Evolutionary conservation across 2,329 filamentous ascomycete genomes (phyloP).

Genomic region (Diplodia sapinea): DNA sequence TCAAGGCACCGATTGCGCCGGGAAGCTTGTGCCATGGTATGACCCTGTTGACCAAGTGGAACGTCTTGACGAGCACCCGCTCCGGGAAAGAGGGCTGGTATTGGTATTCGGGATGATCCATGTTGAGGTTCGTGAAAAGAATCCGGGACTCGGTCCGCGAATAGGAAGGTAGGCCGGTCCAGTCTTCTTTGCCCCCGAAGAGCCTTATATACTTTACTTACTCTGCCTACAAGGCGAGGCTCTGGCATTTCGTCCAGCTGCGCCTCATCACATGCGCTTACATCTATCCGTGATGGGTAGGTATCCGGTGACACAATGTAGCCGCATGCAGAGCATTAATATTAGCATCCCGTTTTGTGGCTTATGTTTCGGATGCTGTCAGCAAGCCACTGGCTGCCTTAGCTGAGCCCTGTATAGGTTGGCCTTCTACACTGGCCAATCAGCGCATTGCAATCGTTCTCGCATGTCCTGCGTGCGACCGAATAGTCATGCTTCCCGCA

Average conservation of each 20-base stretch:
- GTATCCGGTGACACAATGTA: not conserved
- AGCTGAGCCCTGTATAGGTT: not conserved
- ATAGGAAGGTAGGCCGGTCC: not conserved
- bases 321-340: not conserved
- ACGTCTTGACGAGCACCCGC: slow-evolving; percentile 42
- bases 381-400: not conserved
- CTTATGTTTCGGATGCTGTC: not conserved
- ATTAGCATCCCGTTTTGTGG: not conserved
- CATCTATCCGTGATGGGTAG: not conserved
- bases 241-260: not conserved
- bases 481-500: not conserved
- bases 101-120: not conserved
- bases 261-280: not conserved
- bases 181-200: not conserved
- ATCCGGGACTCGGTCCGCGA: not conserved
- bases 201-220: not conserved
- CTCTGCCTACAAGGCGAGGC: not conserved
- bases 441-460: not conserved
- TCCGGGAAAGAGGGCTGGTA: slow-evolving; percentile 32
- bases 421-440: not conserved
- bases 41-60: slow-evolving; percentile 48
- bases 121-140: not conserved
- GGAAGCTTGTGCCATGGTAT: slow-evolving; percentile 55
- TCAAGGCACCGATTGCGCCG: slow-evolving; percentile 49
- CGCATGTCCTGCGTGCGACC: not conserved